Evolutionary conservation across 108 stramenopile genomes (phyloP), one percentile per base, ranked within the genome.

Genomic region (Craspedostauros australis): DNA sequence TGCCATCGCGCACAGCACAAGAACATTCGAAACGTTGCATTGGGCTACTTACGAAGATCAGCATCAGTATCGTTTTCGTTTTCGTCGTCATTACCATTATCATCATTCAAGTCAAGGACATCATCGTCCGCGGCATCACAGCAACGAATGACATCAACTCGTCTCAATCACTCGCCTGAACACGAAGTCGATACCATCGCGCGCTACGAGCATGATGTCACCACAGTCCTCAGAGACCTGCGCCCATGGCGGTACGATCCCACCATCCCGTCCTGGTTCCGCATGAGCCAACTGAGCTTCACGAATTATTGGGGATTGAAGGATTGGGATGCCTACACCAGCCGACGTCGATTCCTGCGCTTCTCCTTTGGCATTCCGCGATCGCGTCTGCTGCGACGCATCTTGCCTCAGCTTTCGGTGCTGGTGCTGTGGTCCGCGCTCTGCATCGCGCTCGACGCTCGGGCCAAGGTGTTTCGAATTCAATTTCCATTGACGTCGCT

Each of bases 271-370:
- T 4, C 39, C 41, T 7, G 16, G n/a, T 6, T 26, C 16, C 16
- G n/a, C 1, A 15, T 18, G 26, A 20, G 41, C 12, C 15, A 30
- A 30, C 39, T 28, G 9, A 28, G 50, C 5, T 65, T 52, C 52
- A 22, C 58, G 5, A 51, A 52, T 11, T 53, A 38, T 22, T 69
- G 68, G 72, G 59, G 46, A 21, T 29, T 67, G n/a, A 70, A 79
- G 15, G 70, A 72, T 14, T 80, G 74, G 79, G 58, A 80, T 14
- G 25, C 40, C 24, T 75, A 80, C 36, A 61, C 49, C 32, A 54
- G 50, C 31, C 46, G 74, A 14, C 43, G 39, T 40, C 53, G 79
- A 30, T 72, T 73, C 39, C 21, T 80, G 15, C 28, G 70, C 1
- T 61, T 64, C 39, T 32, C 73, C 0, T 20, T 39, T 9, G 31